Percentiles rank a stretch among this genome's conserved stretches.
Evolutionary conservation across 2,329 filamentous ascomycete species (phyloP).

Genomic region (Trichoderma citrinoviride): DNA sequence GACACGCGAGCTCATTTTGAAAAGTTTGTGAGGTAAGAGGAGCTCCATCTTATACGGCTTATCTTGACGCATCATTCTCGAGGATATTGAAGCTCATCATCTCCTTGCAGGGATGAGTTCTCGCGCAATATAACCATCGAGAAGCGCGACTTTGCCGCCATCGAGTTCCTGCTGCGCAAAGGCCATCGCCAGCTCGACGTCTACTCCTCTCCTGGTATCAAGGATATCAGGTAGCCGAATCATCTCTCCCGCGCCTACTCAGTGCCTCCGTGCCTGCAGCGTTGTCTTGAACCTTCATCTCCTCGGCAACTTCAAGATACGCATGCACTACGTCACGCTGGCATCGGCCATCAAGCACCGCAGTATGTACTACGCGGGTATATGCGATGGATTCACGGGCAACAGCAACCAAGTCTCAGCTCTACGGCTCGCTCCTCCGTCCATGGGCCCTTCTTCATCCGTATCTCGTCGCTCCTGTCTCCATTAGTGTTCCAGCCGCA

Average conservation of each 20-base stretch:
- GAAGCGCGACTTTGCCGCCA: constrained; percentile 81
- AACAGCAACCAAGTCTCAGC: background rate
- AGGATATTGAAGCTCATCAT: background rate
- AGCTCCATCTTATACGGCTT: background rate
- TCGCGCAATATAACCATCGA: constrained; percentile 64
- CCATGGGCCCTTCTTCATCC: background rate
- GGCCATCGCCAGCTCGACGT: constrained; percentile 78
- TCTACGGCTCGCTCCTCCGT: background rate
- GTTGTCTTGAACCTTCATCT: no score
- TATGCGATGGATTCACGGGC: background rate
- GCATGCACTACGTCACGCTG: no score
- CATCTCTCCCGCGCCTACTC: background rate
- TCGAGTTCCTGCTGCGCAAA: constrained; percentile 82
- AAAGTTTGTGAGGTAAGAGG: constrained; percentile 58
- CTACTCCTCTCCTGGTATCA: constrained; percentile 77
- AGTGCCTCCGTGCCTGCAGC: no score
- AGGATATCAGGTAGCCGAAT: constrained; percentile 57
- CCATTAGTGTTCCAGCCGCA: background rate
- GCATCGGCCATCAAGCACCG: background rate
- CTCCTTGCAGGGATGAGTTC: constrained; percentile 65
- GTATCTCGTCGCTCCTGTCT: background rate
- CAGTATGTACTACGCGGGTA: background rate
- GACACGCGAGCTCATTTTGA: constrained; percentile 59
- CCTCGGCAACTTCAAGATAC: no score
- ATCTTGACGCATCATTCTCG: no score